Evolutionary conservation across 306 rosid species (phyloP), one percentile per base, ranked within the genome.

Genomic region (Sophora flavescens): DNA sequence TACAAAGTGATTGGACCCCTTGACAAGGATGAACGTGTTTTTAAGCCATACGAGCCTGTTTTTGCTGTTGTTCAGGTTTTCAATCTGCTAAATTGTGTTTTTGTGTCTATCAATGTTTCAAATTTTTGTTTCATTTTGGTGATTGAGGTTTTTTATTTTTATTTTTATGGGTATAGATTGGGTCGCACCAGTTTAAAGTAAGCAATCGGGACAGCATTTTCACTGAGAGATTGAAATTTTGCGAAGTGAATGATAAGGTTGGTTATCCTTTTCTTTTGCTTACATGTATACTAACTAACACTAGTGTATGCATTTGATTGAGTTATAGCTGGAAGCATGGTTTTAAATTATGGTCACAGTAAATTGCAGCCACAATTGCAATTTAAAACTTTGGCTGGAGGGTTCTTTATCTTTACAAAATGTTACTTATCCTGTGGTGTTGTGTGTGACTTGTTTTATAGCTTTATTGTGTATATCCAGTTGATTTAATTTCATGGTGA

Each of bases 171-270:
- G 35, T 62, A 67, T 75, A 92, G 98, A 78, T 95, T 81, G 99
- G 99, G 51, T 95, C 97, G 11, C 98, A 95, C 76, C 93, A 92
- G 86, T 92, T 92, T 83, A 92, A 95, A 86, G 93, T 91, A 54
- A 89, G 98, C 87, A 96, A 92, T 15, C 75, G 96, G 74, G 96
- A 96, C 78, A 77, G 88, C 86, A 83, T 92, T 88, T 92, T 90
- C 87, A 86, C 97, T 0, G 99, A 96, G 57, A 91, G 92, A 56
- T 79, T 91, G 88, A 96, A 96, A 48, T 91, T 92, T 71, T 91
- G 97, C 13, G 96, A 96, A 47, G 97, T 96, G 36, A 96, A 96
- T 83, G 97, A 96, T 58, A 91, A 87, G 97, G 98, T 89, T 22
- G 67, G 91, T 59, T 36, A 48, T 53, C 61, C 63, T 81, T 78